Evolutionary conservation across 2,329 filamentous ascomycete species (phyloP).

Genomic region (Grosmannia huntii): DNA sequence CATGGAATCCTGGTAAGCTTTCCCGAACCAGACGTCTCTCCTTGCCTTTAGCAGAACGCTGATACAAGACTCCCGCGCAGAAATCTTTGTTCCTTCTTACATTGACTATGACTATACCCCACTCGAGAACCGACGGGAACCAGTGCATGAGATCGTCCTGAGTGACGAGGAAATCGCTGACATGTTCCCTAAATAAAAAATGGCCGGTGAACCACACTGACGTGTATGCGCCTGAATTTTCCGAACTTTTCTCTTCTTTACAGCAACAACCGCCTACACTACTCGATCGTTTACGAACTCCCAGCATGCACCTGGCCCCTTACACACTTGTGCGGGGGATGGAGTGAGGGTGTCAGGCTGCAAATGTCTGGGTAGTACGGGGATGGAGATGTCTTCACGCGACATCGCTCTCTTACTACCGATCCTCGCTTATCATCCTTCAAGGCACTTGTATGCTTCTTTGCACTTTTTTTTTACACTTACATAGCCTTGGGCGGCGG

Average conservation of each 20-base stretch:
- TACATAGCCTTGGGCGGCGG: not conserved
- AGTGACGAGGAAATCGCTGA: constrained; percentile 63
- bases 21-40: too few species aligned
- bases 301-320: not conserved
- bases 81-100: constrained; percentile 72
- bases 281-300: not conserved
- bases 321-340: not conserved
- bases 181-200: constrained; percentile 50
- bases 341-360: not conserved
- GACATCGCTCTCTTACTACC: not conserved
- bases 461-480: not conserved
- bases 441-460: not conserved
- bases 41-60: too few species aligned
- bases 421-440: not conserved
- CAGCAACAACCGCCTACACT: not conserved
- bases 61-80: constrained; percentile 23
- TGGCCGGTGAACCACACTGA: not conserved
- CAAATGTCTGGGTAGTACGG: not conserved
- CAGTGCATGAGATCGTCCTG: constrained; percentile 64
- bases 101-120: constrained; percentile 62
- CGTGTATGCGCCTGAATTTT: not conserved
- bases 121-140: constrained; percentile 62
- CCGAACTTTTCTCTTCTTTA: not conserved
- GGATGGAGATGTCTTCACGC: not conserved
- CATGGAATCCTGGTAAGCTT: constrained; percentile 62